phyloP scores from a whole-genome alignment of 2,329 filamentous ascomycete species.

The Aureobasidium sp. region DNA sequence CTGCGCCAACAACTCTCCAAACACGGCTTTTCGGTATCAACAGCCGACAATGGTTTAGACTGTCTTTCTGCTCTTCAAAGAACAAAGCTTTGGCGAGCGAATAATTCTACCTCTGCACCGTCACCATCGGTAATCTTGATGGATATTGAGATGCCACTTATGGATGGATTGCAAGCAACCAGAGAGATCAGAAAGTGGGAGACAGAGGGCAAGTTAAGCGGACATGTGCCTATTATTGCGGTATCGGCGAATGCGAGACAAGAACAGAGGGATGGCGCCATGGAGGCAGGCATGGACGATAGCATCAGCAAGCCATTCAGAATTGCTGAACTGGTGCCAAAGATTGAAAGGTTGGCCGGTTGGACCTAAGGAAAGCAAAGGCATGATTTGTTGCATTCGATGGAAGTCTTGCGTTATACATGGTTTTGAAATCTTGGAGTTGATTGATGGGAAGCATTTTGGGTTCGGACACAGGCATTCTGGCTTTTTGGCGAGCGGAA shows the following conservation, averaged over 20 bases:
- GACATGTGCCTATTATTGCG: constrained; percentile 67
- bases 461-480: too few species aligned
- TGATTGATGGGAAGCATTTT: too few species aligned
- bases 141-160: constrained; percentile 69
- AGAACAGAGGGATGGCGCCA: constrained; percentile 64
- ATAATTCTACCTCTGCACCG: background rate
- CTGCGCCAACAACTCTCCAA: constrained; percentile 31
- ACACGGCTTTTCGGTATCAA: constrained; percentile 29
- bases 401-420: too few species aligned
- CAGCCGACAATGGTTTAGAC: constrained; percentile 33
- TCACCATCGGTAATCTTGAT: constrained; percentile 49
- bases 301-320: constrained; percentile 16
- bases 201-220: constrained; percentile 49
- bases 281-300: constrained; percentile 58
- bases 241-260: constrained; percentile 70
- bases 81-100: constrained; percentile 15
- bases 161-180: constrained; percentile 64
- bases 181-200: constrained; percentile 61
- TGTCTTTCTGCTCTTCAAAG: constrained; percentile 27
- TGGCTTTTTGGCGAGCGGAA: too few species aligned
- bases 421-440: too few species aligned
- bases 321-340: constrained; percentile 11
- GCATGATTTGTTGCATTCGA: too few species aligned
- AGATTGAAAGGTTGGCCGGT: constrained; percentile 4
- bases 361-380: background rate